These are phyloP conservation scores for Citrullus mucosospermus DNA, from an alignment of 306 rosid species.

Conservation along the genomic window DNA sequence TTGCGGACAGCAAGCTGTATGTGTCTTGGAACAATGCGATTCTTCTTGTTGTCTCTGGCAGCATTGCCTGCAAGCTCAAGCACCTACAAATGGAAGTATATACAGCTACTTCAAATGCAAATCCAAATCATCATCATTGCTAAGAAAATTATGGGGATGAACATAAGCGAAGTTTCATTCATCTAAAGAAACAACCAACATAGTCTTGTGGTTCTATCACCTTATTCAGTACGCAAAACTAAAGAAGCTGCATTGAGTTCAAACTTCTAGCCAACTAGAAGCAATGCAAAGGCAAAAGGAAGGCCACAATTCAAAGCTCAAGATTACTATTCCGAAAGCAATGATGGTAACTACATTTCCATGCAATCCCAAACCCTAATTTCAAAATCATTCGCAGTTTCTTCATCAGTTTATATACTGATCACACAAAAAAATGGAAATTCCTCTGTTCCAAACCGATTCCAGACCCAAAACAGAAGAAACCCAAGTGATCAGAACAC, in stretches of 20 bases:
- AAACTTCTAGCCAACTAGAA: not conserved
- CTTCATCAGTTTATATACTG: not conserved
- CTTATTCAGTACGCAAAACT: not conserved
- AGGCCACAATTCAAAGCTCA: not conserved
- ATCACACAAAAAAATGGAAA: not conserved
- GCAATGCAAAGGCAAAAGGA: not conserved
- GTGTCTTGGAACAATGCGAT: conserved; percentile 57
- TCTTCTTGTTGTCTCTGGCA: conserved; percentile 39
- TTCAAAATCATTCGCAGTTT: not conserved
- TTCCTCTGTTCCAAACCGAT: not conserved
- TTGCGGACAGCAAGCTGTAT: conserved; percentile 70
- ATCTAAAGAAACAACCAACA: not conserved
- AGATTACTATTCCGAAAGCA: not conserved
- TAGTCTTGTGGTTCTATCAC: not conserved
- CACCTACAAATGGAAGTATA: not conserved
- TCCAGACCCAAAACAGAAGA: not conserved
- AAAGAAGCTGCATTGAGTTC: not conserved
- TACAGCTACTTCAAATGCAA: not conserved
- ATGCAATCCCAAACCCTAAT: not conserved
- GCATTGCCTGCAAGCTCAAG: conserved; percentile 12
- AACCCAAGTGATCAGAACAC: not conserved
- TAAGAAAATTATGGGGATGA: not conserved
- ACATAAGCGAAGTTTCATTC: not conserved
- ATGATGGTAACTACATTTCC: not conserved
- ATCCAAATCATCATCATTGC: not conserved